These are phyloP conservation scores for Tuber umbilicatum DNA, from an alignment of 495 filamentous ascomycete genomes.

Conservation along the genomic window DNA sequence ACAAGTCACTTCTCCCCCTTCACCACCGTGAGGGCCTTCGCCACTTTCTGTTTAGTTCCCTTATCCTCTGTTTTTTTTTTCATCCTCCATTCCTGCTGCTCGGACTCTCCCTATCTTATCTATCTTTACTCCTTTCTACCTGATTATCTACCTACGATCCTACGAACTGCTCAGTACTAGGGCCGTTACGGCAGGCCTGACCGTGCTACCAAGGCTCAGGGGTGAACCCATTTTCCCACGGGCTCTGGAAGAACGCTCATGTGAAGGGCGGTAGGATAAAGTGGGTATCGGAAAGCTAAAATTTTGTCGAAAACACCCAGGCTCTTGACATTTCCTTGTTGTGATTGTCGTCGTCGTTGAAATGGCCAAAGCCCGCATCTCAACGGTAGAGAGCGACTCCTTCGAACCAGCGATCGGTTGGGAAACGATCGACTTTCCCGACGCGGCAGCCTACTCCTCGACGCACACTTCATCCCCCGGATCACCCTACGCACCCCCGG, in stretches of 20 bases:
- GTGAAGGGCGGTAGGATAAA: background rate
- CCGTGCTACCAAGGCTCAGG: background rate
- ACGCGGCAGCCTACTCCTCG: slow-evolving; percentile 6
- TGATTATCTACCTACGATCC: background rate
- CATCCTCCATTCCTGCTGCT: background rate
- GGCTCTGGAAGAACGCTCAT: background rate
- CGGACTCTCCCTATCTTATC: background rate
- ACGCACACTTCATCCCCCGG: slow-evolving; percentile 7
- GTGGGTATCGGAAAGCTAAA: background rate
- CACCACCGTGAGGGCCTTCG: background rate
- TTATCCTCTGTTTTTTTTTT: background rate
- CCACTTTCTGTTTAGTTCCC: background rate
- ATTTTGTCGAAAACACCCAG: background rate
- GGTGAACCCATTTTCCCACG: background rate
- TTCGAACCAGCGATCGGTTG: slow-evolving; percentile 19
- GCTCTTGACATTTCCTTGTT: background rate
- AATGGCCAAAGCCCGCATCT: slow-evolving; percentile 30
- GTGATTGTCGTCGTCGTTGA: background rate
- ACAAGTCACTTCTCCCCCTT: background rate
- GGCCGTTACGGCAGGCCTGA: background rate
- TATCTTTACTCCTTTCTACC: background rate
- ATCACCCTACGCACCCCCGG: slow-evolving; percentile 2
- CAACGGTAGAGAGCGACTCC: slow-evolving; percentile 23
- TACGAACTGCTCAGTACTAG: background rate
- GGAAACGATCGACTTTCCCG: slow-evolving; percentile 22